These are phyloP conservation scores for Cryptococcus hybrid DNA, from an alignment of 1,284 basidiomycete genomes.

Conservation along the genomic window DNA sequence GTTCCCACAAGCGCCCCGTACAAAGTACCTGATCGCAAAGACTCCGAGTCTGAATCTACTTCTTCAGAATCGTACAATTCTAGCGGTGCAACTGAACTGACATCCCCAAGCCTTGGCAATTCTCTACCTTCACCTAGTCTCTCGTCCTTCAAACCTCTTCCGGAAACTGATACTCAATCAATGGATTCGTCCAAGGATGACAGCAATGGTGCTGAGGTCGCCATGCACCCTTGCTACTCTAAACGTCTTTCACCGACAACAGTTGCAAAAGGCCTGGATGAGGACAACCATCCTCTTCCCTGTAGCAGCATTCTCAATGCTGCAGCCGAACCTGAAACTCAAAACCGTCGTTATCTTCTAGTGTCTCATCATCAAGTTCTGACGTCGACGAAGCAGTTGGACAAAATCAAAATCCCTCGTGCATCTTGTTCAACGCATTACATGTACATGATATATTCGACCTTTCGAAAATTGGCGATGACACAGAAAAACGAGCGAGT, in stretches of 20 bases:
- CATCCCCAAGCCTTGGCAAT: slow-evolving; percentile 24
- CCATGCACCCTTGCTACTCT: slow-evolving; percentile 46
- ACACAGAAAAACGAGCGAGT: slow-evolving; percentile 4
- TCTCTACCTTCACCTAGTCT: slow-evolving; percentile 8
- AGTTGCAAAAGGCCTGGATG: slow-evolving; percentile 16
- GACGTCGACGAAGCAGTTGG: slow-evolving; percentile 20
- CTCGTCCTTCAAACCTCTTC: slow-evolving; percentile 5
- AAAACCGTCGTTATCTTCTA: not conserved
- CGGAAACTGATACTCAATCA: not conserved
- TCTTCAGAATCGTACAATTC: slow-evolving; percentile 37
- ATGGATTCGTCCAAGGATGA: not conserved
- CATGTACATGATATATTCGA: slow-evolving; percentile 48
- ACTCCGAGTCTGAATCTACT: slow-evolving; percentile 36
- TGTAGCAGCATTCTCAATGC: slow-evolving; percentile 5
- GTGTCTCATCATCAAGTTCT: not conserved
- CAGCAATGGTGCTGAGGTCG: slow-evolving; percentile 27
- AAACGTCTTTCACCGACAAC: slow-evolving; percentile 28
- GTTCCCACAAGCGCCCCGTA: not conserved
- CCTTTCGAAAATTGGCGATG: slow-evolving; percentile 21
- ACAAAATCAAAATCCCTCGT: slow-evolving; percentile 29
- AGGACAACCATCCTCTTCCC: slow-evolving; percentile 20
- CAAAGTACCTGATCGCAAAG: slow-evolving; percentile 17
- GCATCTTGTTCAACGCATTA: slow-evolving; percentile 45
- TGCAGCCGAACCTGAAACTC: slow-evolving; percentile 1
- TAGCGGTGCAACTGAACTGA: slow-evolving; percentile 32